phyloP scores from a whole-genome alignment of 1,139 yeast genomes.

The Debaryomyces sp. region DNA sequence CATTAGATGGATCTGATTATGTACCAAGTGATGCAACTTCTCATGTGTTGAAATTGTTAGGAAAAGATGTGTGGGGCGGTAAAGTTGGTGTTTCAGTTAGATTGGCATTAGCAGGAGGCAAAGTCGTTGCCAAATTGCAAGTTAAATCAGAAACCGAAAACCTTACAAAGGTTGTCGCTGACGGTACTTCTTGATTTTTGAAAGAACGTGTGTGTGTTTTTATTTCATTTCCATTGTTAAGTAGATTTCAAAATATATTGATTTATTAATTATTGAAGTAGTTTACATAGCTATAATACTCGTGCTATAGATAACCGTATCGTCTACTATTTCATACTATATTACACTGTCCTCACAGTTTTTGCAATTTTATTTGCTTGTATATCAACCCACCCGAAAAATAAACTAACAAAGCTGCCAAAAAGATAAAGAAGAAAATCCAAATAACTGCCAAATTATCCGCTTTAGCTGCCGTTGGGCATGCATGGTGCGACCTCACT shows the following conservation, averaged over 20 bases:
- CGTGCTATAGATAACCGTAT: not conserved
- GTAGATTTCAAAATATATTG: constrained; percentile 7
- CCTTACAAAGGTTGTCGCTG: constrained; percentile 49
- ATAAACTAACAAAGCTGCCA: constrained; percentile 57
- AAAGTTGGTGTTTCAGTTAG: constrained; percentile 72
- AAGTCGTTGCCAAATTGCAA: constrained; percentile 75
- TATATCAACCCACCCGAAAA: constrained; percentile 59
- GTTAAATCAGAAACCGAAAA: constrained; percentile 66
- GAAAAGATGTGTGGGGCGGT: constrained; percentile 75
- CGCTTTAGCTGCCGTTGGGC: constrained; percentile 72
- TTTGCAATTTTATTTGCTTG: constrained; percentile 22
- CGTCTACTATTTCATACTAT: not conserved
- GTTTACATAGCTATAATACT: not conserved
- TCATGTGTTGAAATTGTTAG: constrained; percentile 80
- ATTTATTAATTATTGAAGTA: constrained; percentile 2
- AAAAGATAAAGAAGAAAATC: constrained; percentile 57
- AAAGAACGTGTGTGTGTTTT: constrained; percentile 2
- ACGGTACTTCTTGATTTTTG: constrained; percentile 30
- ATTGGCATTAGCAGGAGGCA: constrained; percentile 70
- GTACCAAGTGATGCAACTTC: constrained; percentile 62
- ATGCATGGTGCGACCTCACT: constrained; percentile 83
- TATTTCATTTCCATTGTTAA: constrained; percentile 6
- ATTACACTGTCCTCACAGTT: not conserved
- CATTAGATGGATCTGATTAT: constrained; percentile 77
- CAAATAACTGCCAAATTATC: constrained; percentile 60